Percentiles rank a stretch among this genome's conserved stretches.
Evolutionary conservation across 116 monocot species (phyloP).

Genomic region (Phalaenopsis hybrid): DNA sequence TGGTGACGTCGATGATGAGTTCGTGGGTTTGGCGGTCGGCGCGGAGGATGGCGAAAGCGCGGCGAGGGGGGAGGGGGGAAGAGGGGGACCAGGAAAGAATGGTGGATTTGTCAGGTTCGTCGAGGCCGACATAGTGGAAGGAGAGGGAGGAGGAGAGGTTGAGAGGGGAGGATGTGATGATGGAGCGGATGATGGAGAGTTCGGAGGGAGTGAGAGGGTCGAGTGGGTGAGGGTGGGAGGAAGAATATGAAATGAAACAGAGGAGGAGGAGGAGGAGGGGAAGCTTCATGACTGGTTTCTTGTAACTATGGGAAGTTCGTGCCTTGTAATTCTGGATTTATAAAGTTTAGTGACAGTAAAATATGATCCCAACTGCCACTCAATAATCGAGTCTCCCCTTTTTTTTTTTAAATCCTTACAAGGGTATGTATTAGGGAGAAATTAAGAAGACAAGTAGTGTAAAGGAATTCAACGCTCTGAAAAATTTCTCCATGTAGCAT

Average conservation of each 20-base stretch:
- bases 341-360: too few relatives aligned
- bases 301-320: background rate
- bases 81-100: slow-evolving; percentile 17
- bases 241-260: background rate
- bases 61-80: slow-evolving; percentile 13
- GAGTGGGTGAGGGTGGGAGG: slow-evolving; percentile 26
- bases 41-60: slow-evolving; percentile 45
- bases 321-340: too few relatives aligned
- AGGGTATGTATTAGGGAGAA: too few relatives aligned
- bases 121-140: slow-evolving; percentile 71
- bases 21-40: slow-evolving; percentile 33
- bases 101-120: slow-evolving; percentile 48
- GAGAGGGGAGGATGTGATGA: slow-evolving; percentile 24
- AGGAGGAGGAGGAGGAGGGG: slow-evolving; percentile 9
- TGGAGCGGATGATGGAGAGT: slow-evolving; percentile 17
- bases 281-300: background rate
- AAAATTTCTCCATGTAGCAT: too few relatives aligned
- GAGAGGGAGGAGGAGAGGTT: slow-evolving; percentile 14
- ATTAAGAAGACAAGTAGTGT: too few relatives aligned
- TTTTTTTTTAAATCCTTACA: too few relatives aligned
- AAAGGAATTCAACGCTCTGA: too few relatives aligned
- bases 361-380: too few relatives aligned
- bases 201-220: slow-evolving; percentile 44
- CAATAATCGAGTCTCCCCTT: too few relatives aligned
- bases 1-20: slow-evolving; percentile 32